These are phyloP conservation scores for Pseudopithomyces maydicus DNA, from an alignment of 2,329 filamentous ascomycete species.

Conservation along the genomic window DNA sequence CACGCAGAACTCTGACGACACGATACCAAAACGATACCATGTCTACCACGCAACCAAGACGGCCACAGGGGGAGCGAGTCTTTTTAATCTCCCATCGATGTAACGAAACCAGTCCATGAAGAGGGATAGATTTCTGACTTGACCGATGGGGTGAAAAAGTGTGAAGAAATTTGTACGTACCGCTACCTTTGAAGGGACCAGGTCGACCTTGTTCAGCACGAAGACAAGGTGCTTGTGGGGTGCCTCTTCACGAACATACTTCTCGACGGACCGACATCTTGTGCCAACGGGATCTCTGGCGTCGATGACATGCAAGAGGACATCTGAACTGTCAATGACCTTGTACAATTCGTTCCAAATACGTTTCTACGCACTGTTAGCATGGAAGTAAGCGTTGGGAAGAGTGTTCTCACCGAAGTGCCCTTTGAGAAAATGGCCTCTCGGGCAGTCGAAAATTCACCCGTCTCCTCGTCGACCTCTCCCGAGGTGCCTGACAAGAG, in stretches of 20 bases:
- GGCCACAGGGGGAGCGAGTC: slow-evolving; percentile 67
- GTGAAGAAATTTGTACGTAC: slow-evolving; percentile 67
- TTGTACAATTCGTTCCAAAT: slow-evolving; percentile 88
- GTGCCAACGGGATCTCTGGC: slow-evolving; percentile 64
- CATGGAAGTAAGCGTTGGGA: no score
- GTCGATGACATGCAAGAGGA: slow-evolving; percentile 70
- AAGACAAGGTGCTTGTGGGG: slow-evolving; percentile 96
- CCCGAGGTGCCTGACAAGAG: slow-evolving; percentile 74
- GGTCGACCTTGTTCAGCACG: slow-evolving; percentile 87
- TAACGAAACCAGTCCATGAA: slow-evolving; percentile 94
- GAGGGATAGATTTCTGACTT: slow-evolving; percentile 84
- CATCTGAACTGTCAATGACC: slow-evolving; percentile 93
- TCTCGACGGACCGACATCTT: slow-evolving; percentile 86
- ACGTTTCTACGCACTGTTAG: slow-evolving; percentile 61
- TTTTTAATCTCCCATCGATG: slow-evolving; percentile 95
- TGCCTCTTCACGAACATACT: slow-evolving; percentile 90
- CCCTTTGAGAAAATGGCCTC: slow-evolving; percentile 80
- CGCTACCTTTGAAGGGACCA: slow-evolving; percentile 89
- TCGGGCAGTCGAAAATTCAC: slow-evolving; percentile 51
- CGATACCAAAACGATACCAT: slow-evolving; percentile 85
- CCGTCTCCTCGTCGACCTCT: slow-evolving; percentile 56
- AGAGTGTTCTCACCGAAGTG: slow-evolving; percentile 60
- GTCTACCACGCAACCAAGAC: slow-evolving; percentile 70
- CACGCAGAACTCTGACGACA: slow-evolving; percentile 75
- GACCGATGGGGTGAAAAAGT: slow-evolving; percentile 68